phyloP scores from a whole-genome alignment of 1,284 basidiomycete genomes.

The Marasmius fiardii region DNA sequence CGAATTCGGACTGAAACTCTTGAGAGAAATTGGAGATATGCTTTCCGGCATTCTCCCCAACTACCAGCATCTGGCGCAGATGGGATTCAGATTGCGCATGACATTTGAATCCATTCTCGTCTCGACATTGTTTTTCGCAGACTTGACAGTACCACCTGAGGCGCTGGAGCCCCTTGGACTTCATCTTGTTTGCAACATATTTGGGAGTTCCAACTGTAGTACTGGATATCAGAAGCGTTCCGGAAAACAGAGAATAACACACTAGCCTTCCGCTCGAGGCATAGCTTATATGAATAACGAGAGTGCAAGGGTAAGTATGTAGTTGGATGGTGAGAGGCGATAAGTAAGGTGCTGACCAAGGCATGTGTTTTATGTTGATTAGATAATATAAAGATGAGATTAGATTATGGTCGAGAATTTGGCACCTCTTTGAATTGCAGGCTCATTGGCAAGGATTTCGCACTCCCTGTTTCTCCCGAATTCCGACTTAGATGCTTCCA shows the following conservation, averaged over 20 bases:
- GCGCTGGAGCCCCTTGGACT: slow-evolving; percentile 91
- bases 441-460: too few relatives aligned
- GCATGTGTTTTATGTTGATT: too few relatives aligned
- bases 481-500: too few relatives aligned
- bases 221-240: not conserved
- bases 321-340: too few relatives aligned
- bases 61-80: slow-evolving; percentile 92
- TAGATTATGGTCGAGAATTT: too few relatives aligned
- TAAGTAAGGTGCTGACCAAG: too few relatives aligned
- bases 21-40: slow-evolving; percentile 90
- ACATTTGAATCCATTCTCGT: slow-evolving; percentile 93
- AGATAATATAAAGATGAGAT: too few relatives aligned
- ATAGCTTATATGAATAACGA: slow-evolving; percentile 34
- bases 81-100: slow-evolving; percentile 73
- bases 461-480: too few relatives aligned
- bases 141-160: slow-evolving; percentile 97
- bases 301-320: too few relatives aligned
- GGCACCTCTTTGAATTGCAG: too few relatives aligned
- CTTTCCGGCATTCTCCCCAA: slow-evolving; percentile 88
- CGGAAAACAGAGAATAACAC: not conserved
- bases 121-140: slow-evolving; percentile 93
- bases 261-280: slow-evolving; percentile 75
- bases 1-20: slow-evolving; percentile 92
- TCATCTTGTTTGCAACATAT: slow-evolving; percentile 92
- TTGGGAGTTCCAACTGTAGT: slow-evolving; percentile 81